These are phyloP conservation scores for Juglanconis oblonga DNA, from an alignment of 2,329 filamentous ascomycete species.

Conservation along the genomic window DNA sequence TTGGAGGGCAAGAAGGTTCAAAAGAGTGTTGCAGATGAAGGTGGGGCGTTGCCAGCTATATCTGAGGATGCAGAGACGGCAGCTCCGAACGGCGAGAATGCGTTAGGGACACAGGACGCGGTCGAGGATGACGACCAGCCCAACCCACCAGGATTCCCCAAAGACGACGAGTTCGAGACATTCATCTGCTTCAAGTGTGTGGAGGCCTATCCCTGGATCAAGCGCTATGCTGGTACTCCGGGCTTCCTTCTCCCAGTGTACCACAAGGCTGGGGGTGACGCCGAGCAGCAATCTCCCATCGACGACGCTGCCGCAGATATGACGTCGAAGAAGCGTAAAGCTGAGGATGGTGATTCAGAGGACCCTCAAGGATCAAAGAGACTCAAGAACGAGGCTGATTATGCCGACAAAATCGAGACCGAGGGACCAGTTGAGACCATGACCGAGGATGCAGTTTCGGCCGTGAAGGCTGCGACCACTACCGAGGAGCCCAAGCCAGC, in stretches of 20 bases:
- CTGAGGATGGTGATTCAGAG: slow-evolving; percentile 47
- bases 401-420: slow-evolving; percentile 18
- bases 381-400: slow-evolving; percentile 42
- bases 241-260: slow-evolving; percentile 79
- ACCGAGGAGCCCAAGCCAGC: slow-evolving; percentile 23
- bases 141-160: slow-evolving; percentile 80
- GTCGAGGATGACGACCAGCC: slow-evolving; percentile 61
- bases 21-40: slow-evolving; percentile 27
- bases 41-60: slow-evolving; percentile 44
- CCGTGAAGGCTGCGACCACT: slow-evolving; percentile 15
- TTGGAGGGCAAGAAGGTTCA: slow-evolving; percentile 31
- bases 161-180: slow-evolving; percentile 83
- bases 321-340: slow-evolving; percentile 63
- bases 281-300: slow-evolving; percentile 17
- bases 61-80: slow-evolving; percentile 43
- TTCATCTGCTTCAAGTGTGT: slow-evolving; percentile 95
- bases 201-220: slow-evolving; percentile 86
- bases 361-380: slow-evolving; percentile 47
- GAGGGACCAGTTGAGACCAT: slow-evolving; percentile 2
- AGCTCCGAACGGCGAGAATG: slow-evolving; percentile 20
- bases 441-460: slow-evolving; percentile 1
- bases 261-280: slow-evolving; percentile 27
- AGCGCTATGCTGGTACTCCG: slow-evolving; percentile 73
- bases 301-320: neutral
- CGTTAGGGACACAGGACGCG: slow-evolving; percentile 26